Conservation (phyloP, 768 basidiomycete genomes). For the Brasilioporus rufonigricans region DNA sequence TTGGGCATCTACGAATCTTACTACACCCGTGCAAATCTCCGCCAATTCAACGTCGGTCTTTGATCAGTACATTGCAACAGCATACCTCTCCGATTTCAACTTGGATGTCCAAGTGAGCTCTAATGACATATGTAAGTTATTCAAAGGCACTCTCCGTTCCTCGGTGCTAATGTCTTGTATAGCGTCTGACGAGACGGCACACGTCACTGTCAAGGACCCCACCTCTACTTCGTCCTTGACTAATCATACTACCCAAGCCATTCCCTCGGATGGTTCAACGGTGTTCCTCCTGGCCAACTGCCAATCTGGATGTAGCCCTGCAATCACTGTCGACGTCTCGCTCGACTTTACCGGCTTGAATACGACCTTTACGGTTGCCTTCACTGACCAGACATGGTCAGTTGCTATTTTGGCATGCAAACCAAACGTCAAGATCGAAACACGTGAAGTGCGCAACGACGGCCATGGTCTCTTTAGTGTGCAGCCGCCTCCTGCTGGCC, state of each 20-base stretch:
- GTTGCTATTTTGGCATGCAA: constrained; percentile 21
- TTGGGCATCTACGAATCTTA: constrained; percentile 30
- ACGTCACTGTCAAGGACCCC: not conserved
- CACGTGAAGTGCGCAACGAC: constrained; percentile 25
- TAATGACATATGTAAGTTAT: constrained; percentile 6
- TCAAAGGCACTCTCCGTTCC: not conserved
- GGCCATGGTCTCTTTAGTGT: constrained; percentile 19
- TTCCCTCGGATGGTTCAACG: constrained; percentile 20
- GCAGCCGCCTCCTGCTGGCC: constrained; percentile 11
- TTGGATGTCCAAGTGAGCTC: constrained; percentile 15
- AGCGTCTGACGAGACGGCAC: not conserved
- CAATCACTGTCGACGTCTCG: not conserved
- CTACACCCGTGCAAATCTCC: constrained; percentile 9
- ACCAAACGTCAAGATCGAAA: constrained; percentile 25
- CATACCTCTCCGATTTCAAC: constrained; percentile 14
- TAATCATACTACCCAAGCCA: constrained; percentile 23
- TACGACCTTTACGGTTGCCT: constrained; percentile 10
- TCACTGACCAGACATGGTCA: constrained; percentile 19
- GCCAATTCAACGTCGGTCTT: constrained; percentile 1
- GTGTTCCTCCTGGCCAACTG: constrained; percentile 25
- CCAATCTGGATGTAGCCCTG: constrained; percentile 11
- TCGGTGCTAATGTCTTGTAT: not conserved
- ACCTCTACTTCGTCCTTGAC: not conserved
- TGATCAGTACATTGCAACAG: constrained; percentile 3
- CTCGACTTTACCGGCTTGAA: constrained; percentile 15